phyloP scores from a whole-genome alignment of 805 yeast genomes.

The Pichia deserticola region DNA sequence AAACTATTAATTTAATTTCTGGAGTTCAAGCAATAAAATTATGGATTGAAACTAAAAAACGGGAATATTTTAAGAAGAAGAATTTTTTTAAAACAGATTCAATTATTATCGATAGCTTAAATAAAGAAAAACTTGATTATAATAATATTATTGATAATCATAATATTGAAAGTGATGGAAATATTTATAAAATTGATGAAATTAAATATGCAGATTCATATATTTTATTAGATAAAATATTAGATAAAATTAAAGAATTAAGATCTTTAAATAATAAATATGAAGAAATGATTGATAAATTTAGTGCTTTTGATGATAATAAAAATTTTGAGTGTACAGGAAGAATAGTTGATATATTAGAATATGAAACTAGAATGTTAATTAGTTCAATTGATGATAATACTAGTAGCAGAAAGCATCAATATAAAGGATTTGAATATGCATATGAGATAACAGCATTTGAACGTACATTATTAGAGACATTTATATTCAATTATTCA shows the following conservation, averaged over 20 bases:
- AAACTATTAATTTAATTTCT: constrained; percentile 30
- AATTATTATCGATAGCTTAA: not conserved
- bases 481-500: constrained; percentile 38
- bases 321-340: not conserved
- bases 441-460: constrained; percentile 1
- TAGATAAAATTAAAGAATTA: not conserved
- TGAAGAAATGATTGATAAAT: not conserved
- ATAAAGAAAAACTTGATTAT: not conserved
- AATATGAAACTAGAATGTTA: not conserved
- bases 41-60: constrained; percentile 18
- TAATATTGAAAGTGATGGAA: not conserved
- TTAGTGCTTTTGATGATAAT: not conserved
- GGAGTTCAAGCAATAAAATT: constrained; percentile 31
- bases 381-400: not conserved
- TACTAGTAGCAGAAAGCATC: too few species aligned
- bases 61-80: not conserved
- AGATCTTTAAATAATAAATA: not conserved
- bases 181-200: not conserved
- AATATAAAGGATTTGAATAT: not conserved
- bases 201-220: not conserved
- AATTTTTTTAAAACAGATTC: not conserved
- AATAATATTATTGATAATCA: too few species aligned
- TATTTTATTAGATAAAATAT: constrained; percentile 5
- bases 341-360: not conserved
- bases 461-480: constrained; percentile 36